Percentiles rank a stretch among this genome's conserved stretches.
Conservation (phyloP, 2,329 filamentous ascomycete species). For the Verticillium albo-atrum region DNA sequence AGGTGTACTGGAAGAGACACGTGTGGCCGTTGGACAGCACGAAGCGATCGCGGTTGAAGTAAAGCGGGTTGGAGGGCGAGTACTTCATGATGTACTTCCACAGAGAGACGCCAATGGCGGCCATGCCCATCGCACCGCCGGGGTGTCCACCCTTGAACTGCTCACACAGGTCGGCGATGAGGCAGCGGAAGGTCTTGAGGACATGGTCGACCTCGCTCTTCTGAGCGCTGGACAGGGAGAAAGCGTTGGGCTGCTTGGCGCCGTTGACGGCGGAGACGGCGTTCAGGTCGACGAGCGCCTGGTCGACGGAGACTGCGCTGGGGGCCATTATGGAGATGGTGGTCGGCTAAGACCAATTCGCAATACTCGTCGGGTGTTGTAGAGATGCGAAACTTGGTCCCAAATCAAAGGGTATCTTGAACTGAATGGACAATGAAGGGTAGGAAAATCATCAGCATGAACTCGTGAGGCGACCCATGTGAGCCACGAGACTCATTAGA, state of each 20-base stretch:
- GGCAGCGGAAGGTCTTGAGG: neutral
- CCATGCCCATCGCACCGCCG: conserved; percentile 28
- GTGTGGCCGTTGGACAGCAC: conserved; percentile 53
- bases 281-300: conserved; percentile 1
- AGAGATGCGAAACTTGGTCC: neutral
- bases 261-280: conserved; percentile 7
- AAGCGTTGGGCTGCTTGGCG: neutral
- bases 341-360: neutral
- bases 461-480: neutral
- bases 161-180: conserved; percentile 43
- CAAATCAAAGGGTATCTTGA: no score
- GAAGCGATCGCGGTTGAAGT: conserved; percentile 56
- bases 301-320: conserved; percentile 8
- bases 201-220: conserved; percentile 9
- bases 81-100: conserved; percentile 59
- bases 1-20: conserved; percentile 45
- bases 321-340: conserved; percentile 7
- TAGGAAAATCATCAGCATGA: neutral
- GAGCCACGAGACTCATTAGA: conserved; percentile 2
- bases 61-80: conserved; percentile 44
- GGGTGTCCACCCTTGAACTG: conserved; percentile 57
- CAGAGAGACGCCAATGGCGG: conserved; percentile 33
- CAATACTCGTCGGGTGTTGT: neutral
- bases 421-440: neutral
- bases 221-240: conserved; percentile 5